Conservation (phyloP, 1,284 basidiomycete genomes). For the Ustilago xerochloae region DNA sequence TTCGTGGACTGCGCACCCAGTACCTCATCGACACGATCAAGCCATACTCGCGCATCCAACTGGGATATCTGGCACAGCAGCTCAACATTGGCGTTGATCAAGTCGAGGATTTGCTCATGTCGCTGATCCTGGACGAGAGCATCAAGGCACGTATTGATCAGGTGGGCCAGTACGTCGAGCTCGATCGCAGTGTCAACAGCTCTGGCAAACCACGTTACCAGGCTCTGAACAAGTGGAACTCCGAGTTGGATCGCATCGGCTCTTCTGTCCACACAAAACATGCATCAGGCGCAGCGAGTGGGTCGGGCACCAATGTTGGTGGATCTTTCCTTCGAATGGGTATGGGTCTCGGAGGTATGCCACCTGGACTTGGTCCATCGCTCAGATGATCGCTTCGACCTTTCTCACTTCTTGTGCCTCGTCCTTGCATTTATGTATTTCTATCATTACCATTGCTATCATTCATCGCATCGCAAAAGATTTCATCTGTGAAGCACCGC, state of each 20-base stretch:
- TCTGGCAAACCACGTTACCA: slow-evolving; percentile 84
- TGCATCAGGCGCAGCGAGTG: slow-evolving; percentile 33
- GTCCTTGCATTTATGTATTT: slow-evolving; percentile 33
- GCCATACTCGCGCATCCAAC: slow-evolving; percentile 91
- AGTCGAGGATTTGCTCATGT: slow-evolving; percentile 91
- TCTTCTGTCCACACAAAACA: slow-evolving; percentile 37
- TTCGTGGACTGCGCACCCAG: slow-evolving; percentile 90
- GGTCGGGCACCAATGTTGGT: slow-evolving; percentile 20
- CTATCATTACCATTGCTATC: slow-evolving; percentile 6
- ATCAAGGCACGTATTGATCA: slow-evolving; percentile 96
- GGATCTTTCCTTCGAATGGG: slow-evolving; percentile 40
- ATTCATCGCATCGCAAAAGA: neutral
- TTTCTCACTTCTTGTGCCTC: neutral
- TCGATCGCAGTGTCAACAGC: slow-evolving; percentile 77
- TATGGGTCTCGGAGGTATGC: slow-evolving; percentile 22
- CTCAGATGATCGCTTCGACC: slow-evolving; percentile 7
- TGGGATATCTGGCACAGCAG: slow-evolving; percentile 78
- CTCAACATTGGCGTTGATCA: slow-evolving; percentile 86
- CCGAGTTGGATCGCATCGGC: slow-evolving; percentile 69
- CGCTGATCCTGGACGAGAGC: slow-evolving; percentile 92
- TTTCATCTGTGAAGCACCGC: too few species aligned
- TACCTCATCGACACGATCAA: slow-evolving; percentile 98
- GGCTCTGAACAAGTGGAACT: slow-evolving; percentile 83
- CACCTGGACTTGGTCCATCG: slow-evolving; percentile 21
- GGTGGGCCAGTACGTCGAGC: slow-evolving; percentile 87